Conservation (phyloP, 768 basidiomycete genomes). For the Boletus fagicola region DNA sequence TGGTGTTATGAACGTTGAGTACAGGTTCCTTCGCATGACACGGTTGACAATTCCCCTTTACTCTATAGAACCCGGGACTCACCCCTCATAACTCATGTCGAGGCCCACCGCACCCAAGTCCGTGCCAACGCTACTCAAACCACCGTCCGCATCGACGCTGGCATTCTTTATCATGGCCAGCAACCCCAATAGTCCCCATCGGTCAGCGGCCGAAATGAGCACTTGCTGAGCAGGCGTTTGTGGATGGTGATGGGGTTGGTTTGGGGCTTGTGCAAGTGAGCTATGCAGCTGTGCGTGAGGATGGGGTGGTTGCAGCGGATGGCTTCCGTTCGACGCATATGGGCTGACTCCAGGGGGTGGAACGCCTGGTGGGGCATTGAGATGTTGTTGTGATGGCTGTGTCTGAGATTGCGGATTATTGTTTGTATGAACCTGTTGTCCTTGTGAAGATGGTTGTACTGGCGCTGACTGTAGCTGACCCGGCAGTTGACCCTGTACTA, state of each 20-base stretch:
- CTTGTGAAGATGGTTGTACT: conserved; percentile 29
- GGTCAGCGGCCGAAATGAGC: conserved; percentile 86
- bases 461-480: conserved; percentile 19
- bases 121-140: conserved; percentile 80
- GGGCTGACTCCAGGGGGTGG: conserved; percentile 39
- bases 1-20: conserved; percentile 92
- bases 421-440: conserved; percentile 32
- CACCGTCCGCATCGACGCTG: conserved; percentile 71
- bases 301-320: conserved; percentile 32
- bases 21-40: conserved; percentile 57
- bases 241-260: conserved; percentile 51
- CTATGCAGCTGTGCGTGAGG: conserved; percentile 37
- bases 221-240: conserved; percentile 94
- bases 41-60: conserved; percentile 20
- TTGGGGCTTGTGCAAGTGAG: conserved; percentile 30
- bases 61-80: conserved; percentile 38
- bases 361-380: conserved; percentile 53
- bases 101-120: conserved; percentile 91
- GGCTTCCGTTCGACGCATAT: conserved; percentile 37
- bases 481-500: conserved; percentile 24
- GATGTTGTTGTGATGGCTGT: conserved; percentile 43
- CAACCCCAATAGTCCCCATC: conserved; percentile 89
- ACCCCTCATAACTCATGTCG: conserved; percentile 84
- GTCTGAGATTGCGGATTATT: conserved; percentile 32
- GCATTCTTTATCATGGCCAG: conserved; percentile 85